Conservation (phyloP, 1,284 basidiomycete genomes). For the Ustilago sp. region DNA sequence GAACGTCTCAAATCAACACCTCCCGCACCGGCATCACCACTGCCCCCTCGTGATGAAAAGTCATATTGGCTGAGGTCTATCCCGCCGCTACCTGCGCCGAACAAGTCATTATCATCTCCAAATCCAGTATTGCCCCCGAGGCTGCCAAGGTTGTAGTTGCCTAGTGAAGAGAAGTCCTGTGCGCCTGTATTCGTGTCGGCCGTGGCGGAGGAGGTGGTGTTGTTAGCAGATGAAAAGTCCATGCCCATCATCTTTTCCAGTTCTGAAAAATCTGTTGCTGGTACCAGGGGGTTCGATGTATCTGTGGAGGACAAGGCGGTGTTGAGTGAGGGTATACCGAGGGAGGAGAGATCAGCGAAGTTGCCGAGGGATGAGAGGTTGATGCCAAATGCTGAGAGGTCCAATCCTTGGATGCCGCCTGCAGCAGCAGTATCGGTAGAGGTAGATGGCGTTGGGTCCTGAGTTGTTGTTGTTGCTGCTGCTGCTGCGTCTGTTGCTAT, state of each 20-base stretch:
- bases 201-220: background rate
- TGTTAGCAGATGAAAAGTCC: constrained; percentile 25
- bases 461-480: background rate
- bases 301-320: constrained; percentile 6
- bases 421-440: constrained; percentile 1
- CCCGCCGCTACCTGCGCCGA: constrained; percentile 20
- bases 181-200: background rate
- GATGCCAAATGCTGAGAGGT: constrained; percentile 45
- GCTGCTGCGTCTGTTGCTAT: background rate
- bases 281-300: constrained; percentile 7
- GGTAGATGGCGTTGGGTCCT: background rate
- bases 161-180: constrained; percentile 25
- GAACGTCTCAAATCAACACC: constrained; percentile 66
- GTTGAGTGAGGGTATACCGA: constrained; percentile 27
- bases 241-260: constrained; percentile 51
- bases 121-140: background rate
- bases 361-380: constrained; percentile 28
- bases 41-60: constrained; percentile 35
- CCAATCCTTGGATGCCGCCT: constrained; percentile 22
- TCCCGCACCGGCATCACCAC: constrained; percentile 66
- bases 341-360: constrained; percentile 38
- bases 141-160: constrained; percentile 21
- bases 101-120: constrained; percentile 29
- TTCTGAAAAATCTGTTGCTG: constrained; percentile 31
- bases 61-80: constrained; percentile 50